phyloP scores from a whole-genome alignment of 306 rosid genomes.

The Quercus gilva region DNA sequence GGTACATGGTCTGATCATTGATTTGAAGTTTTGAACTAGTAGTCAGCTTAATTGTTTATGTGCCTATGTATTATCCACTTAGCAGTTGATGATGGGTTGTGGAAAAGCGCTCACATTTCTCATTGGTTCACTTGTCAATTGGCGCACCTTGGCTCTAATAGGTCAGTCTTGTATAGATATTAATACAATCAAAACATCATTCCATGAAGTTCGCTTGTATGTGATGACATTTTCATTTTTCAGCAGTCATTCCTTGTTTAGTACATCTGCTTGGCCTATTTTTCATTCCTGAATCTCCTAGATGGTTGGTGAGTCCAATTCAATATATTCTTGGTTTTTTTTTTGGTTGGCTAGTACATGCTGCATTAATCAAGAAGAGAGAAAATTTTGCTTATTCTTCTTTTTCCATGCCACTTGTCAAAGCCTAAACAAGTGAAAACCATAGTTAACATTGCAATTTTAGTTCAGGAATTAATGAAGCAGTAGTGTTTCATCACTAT shows the following conservation, averaged over 20 bases:
- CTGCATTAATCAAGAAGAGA: too few species aligned
- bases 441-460: neutral
- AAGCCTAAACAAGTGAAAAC: neutral
- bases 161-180: neutral
- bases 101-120: constrained; percentile 12
- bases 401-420: neutral
- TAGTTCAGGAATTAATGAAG: neutral
- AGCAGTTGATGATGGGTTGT: constrained; percentile 1
- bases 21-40: neutral
- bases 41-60: neutral
- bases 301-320: constrained; percentile 5
- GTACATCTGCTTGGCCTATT: neutral
- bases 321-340: neutral
- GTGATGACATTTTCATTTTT: neutral
- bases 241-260: neutral
- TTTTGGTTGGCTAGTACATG: neutral
- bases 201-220: neutral
- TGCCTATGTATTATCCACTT: neutral
- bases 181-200: neutral
- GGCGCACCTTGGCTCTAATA: constrained; percentile 22
- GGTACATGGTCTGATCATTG: neutral
- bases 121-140: constrained; percentile 13
- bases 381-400: neutral
- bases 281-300: neutral
- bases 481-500: neutral